phyloP scores from a whole-genome alignment of 148 eudicot genomes.

The Tetragonia tetragonoides region DNA sequence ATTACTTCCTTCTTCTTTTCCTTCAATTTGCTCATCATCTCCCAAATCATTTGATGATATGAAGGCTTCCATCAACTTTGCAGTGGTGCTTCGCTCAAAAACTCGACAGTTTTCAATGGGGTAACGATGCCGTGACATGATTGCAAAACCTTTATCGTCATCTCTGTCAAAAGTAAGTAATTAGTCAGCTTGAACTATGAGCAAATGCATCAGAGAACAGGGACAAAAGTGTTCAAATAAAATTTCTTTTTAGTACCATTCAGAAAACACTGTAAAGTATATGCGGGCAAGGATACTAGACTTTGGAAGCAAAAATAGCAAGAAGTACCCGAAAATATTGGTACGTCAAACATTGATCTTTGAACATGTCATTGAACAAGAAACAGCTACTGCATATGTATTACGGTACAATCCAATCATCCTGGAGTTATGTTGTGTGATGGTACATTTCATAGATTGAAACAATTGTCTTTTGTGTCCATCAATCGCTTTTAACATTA shows the following conservation, averaged over 20 bases:
- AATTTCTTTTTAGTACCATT: background rate
- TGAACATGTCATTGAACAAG: background rate
- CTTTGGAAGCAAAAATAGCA: background rate
- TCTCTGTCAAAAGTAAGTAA: constrained; percentile 53
- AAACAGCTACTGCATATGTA: background rate
- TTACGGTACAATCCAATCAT: background rate
- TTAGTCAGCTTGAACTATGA: constrained; percentile 14
- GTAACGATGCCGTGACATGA: constrained; percentile 93
- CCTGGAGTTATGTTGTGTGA: background rate
- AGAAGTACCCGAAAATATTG: background rate
- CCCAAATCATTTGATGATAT: constrained; percentile 36
- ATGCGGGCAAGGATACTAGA: background rate
- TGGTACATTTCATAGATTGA: background rate
- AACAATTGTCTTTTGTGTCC: background rate
- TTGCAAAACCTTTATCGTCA: constrained; percentile 93
- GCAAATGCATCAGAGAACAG: constrained; percentile 11
- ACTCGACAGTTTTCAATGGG: constrained; percentile 78
- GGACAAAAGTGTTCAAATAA: background rate
- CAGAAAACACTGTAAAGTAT: background rate
- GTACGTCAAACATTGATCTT: background rate
- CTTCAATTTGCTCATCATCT: constrained; percentile 34
- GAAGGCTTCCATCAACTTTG: constrained; percentile 61
- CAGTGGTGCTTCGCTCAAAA: constrained; percentile 66
- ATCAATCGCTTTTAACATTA: background rate
- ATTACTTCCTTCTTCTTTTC: constrained; percentile 37